phyloP scores from a whole-genome alignment of 305 asterid species.

The Fraxinus albicans region DNA sequence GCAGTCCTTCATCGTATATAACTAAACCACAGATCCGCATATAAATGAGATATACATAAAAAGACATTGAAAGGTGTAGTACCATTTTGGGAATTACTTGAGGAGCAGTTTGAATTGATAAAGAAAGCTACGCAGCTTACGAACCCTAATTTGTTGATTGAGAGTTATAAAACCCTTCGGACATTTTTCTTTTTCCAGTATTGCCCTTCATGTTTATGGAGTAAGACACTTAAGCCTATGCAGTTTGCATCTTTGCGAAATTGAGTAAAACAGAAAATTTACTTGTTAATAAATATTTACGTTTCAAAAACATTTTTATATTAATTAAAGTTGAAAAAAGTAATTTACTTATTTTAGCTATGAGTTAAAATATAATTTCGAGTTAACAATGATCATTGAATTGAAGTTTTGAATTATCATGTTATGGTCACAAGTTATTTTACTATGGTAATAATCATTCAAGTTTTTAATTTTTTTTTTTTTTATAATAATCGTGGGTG shows the following conservation, averaged over 20 bases:
- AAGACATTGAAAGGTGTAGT: not conserved
- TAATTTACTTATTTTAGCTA: no score
- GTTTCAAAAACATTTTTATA: not conserved
- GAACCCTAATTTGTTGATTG: not conserved
- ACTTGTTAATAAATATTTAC: no score
- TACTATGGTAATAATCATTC: no score
- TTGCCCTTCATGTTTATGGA: not conserved
- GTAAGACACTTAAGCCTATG: not conserved
- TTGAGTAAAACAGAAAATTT: not conserved
- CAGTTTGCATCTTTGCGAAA: not conserved
- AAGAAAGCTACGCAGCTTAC: slow-evolving; percentile 7
- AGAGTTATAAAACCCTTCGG: slow-evolving; percentile 15
- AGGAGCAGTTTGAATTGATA: not conserved
- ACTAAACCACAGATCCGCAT: not conserved
- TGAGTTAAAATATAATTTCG: no score
- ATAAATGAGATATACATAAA: not conserved
- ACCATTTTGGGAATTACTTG: slow-evolving; percentile 24
- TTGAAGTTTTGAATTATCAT: no score
- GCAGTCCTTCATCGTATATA: not conserved
- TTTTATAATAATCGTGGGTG: no score
- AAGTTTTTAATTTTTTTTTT: no score
- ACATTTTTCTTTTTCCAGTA: not conserved
- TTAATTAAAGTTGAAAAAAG: not conserved
- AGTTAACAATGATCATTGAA: not conserved
- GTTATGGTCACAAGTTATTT: no score